Evolutionary conservation across 2,329 filamentous ascomycete species (phyloP).

Genomic region (Oidium heveae): DNA sequence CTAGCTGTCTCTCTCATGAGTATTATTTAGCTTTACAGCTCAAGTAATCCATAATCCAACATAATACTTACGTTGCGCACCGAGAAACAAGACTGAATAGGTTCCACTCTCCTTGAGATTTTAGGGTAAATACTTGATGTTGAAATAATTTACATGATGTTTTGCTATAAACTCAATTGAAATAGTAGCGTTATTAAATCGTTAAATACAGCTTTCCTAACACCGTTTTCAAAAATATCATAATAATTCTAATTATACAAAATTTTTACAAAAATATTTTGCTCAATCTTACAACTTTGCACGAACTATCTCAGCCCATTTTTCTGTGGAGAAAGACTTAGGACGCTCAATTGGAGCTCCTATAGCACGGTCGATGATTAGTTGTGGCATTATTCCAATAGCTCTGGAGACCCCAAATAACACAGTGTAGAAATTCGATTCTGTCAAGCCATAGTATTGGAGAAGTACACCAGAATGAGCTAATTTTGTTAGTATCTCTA

Average conservation of each 20-base stretch:
- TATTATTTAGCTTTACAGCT: no score
- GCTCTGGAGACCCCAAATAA: constrained; percentile 45
- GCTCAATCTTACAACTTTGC: constrained; percentile 50
- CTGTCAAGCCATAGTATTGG: constrained; percentile 93
- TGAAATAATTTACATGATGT: no score
- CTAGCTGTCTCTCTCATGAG: no score
- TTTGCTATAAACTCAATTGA: no score
- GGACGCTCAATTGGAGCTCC: constrained; percentile 91
- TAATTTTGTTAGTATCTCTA: neutral
- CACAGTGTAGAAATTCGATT: constrained; percentile 81
- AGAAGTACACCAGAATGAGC: constrained; percentile 49
- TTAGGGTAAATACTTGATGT: no score
- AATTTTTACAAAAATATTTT: neutral
- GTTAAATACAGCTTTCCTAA: no score
- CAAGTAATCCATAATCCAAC: no score
- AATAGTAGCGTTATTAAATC: no score
- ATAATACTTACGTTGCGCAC: no score
- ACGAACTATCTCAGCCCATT: constrained; percentile 77
- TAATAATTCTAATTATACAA: neutral
- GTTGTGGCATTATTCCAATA: constrained; percentile 71
- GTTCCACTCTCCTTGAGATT: no score
- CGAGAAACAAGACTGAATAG: no score
- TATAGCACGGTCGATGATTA: constrained; percentile 87
- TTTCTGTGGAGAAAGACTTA: constrained; percentile 92
- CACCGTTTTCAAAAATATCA: no score